These are phyloP conservation scores for Acacia melanoxylon DNA, from an alignment of 306 rosid species.

Conservation along the genomic window DNA sequence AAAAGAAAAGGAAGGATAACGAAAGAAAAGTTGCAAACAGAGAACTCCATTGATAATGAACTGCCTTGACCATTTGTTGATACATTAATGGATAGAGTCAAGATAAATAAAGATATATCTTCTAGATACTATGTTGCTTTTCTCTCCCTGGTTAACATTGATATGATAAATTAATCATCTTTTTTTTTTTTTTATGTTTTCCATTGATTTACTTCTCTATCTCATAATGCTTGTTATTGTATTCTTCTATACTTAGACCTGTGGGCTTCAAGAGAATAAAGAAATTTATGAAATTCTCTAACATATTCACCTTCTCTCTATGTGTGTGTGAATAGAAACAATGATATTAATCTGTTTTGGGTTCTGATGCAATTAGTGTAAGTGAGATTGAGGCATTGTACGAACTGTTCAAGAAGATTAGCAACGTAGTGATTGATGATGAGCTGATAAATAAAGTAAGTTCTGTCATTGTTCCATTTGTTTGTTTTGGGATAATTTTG, in stretches of 20 bases:
- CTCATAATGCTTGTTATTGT: background rate
- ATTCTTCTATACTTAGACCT: background rate
- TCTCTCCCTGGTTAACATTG: background rate
- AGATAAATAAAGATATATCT: background rate
- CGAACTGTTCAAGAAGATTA: conserved; percentile 80
- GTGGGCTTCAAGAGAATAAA: background rate
- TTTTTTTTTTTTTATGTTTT: background rate
- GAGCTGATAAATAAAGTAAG: conserved; percentile 78
- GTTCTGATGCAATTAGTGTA: conserved; percentile 67
- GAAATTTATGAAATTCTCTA: background rate
- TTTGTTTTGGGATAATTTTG: conserved; percentile 13
- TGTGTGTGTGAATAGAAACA: too few species aligned
- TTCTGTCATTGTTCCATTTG: conserved; percentile 9
- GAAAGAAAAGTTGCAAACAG: background rate
- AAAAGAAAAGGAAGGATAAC: background rate
- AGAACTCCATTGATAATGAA: background rate
- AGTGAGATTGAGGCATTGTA: conserved; percentile 87
- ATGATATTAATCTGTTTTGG: conserved; percentile 8
- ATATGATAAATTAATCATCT: background rate
- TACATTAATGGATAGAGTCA: background rate
- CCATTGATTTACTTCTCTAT: background rate
- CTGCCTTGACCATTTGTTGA: background rate
- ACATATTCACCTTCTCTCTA: background rate
- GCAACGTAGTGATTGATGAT: conserved; percentile 67
- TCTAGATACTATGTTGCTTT: background rate